Evolutionary conservation across 495 filamentous ascomycete species (phyloP).

Genomic region (Penicillium arizonense): DNA sequence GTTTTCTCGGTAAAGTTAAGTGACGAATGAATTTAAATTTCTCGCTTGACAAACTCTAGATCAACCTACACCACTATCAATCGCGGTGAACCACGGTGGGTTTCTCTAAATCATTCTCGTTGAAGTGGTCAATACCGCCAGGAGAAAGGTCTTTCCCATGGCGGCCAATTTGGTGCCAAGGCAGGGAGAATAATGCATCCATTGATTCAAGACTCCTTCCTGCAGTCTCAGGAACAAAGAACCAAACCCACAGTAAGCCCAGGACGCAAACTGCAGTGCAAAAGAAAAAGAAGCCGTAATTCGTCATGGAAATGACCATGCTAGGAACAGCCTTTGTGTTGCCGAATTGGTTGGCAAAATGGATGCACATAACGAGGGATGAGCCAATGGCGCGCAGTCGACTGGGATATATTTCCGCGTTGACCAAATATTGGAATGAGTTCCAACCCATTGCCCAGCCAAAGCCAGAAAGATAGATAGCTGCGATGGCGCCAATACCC

Average conservation of each 20-base stretch:
- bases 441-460: constrained; percentile 63
- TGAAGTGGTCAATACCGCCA: not conserved
- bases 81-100: not conserved
- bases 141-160: constrained; percentile 30
- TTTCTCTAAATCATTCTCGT: not conserved
- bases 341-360: constrained; percentile 62
- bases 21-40: too few species aligned
- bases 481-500: not conserved
- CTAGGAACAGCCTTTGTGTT: constrained; percentile 41
- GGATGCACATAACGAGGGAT: constrained; percentile 33
- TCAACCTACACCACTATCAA: not conserved
- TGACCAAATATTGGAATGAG: constrained; percentile 61
- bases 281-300: constrained; percentile 53
- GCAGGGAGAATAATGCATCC: constrained; percentile 55
- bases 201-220: constrained; percentile 32
- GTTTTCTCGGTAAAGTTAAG: too few species aligned
- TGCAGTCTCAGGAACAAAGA: constrained; percentile 15
- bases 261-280: constrained; percentile 53
- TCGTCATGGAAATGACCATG: constrained; percentile 47
- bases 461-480: constrained; percentile 4
- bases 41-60: too few species aligned
- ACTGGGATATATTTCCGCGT: constrained; percentile 61
- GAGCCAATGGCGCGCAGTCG: constrained; percentile 7
- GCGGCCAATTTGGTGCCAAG: constrained; percentile 54
- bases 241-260: constrained; percentile 49